Base-by-base conservation (phyloP, 768 basidiomycete species). In the Suillus weaverae region DNA sequence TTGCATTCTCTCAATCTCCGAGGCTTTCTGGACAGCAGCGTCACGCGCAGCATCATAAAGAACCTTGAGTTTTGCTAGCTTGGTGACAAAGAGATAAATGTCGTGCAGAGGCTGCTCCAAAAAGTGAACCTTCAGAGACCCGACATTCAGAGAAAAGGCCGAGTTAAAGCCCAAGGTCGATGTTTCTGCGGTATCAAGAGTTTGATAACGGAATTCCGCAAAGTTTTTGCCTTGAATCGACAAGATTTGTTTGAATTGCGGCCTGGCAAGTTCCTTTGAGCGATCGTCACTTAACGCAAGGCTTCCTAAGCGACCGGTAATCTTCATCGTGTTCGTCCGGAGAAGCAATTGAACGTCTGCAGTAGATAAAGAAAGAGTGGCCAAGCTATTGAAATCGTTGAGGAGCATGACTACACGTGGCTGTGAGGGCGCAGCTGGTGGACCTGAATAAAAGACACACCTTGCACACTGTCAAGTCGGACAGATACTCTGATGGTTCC, bases 151-250 rank as follows among this genome's bases (percentile, higher is more conserved):
- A 64, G 84, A 83, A 60, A 99, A 81, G 2, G 88, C 86, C 5
- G 96, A 95, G 72, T 94, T 94, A 76, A 95, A 84, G 36, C 94
- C 94, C 16, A 84, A 80, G 75, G 92, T 90, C 4, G 81, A 79
- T 50, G 89, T 85, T 62, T 86, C 90, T 36, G 80, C 75, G 2
- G 92, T 85, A 74, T 96, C 91, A 76, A 86, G 95, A 0, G 94
- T 99, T 74, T 96, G 90, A 77, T 99, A 99, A 62, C 84, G 85
- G 80, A 99, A 94, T 75, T 97, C 91, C 20, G 95, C 96, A 46
- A 99, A 88, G 71, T 98, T 90, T 70, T 92, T 86, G 56, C 96
- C 97, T 71, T 99, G 94, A 63, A 99, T 98, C 38, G 94, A 92
- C 63, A 99, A 79, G 5, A 99, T 83, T 68, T 93, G 85, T 72